Evolutionary conservation across 2,329 filamentous ascomycete species (phyloP).

Genomic region (Scedosporium aurantiacum): DNA sequence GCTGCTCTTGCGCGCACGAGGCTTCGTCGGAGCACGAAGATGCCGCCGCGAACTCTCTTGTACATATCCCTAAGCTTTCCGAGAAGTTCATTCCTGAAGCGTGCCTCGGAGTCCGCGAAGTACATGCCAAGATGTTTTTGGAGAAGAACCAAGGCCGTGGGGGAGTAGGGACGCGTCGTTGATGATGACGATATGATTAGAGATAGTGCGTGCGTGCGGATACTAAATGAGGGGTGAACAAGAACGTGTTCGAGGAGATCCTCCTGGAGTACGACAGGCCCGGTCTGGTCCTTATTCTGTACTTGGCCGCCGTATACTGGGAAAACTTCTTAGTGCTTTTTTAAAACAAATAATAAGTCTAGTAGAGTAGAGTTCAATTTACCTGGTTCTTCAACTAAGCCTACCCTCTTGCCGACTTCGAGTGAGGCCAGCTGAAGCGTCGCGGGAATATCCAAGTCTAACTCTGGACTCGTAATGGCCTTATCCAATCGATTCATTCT

Average conservation of each 20-base stretch:
- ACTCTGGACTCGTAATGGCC: constrained; percentile 31
- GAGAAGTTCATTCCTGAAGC: constrained; percentile 72
- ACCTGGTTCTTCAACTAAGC: constrained; percentile 59
- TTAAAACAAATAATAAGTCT: constrained; percentile 9
- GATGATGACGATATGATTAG: constrained; percentile 67
- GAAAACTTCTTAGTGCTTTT: background rate
- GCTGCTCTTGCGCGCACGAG: constrained; percentile 14
- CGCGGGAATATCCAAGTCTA: constrained; percentile 39
- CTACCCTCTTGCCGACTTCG: constrained; percentile 59
- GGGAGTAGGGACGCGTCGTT: constrained; percentile 61
- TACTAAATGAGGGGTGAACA: constrained; percentile 45
- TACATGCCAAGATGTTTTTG: constrained; percentile 56
- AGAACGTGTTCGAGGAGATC: constrained; percentile 41
- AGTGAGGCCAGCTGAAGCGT: constrained; percentile 56
- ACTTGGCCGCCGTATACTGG: constrained; percentile 8
- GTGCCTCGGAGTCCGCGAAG: constrained; percentile 76
- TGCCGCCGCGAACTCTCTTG: constrained; percentile 59
- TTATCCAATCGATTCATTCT: constrained; percentile 40
- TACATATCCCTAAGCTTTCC: constrained; percentile 66
- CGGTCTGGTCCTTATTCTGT: constrained; percentile 8
- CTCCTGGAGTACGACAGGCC: constrained; percentile 25
- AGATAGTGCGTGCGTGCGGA: constrained; percentile 71
- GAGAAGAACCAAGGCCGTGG: constrained; percentile 50
- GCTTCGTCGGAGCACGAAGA: constrained; percentile 41
- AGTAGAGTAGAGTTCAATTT: constrained; percentile 8